Evolutionary conservation across 2,329 filamentous ascomycete genomes (phyloP).

Genomic region (Beauveria rudraprayagi): DNA sequence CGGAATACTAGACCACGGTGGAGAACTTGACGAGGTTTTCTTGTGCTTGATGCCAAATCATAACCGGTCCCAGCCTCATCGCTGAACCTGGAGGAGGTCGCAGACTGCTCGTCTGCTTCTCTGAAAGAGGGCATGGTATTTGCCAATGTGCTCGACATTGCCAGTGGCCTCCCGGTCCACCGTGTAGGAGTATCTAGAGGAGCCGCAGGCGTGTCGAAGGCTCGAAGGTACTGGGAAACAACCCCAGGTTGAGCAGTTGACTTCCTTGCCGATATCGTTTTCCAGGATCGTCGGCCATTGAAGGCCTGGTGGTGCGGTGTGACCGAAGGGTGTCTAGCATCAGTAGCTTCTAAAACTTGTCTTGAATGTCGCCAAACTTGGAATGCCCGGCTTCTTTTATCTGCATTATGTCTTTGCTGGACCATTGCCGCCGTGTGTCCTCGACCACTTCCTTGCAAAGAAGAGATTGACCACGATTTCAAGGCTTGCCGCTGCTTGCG

Average conservation of each 20-base stretch:
- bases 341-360: slow-evolving; percentile 5
- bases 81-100: slow-evolving; percentile 13
- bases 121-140: slow-evolving; percentile 24
- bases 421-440: slow-evolving; percentile 29
- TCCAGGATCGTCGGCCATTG: slow-evolving; percentile 19
- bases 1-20: background rate
- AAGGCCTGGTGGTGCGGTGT: slow-evolving; percentile 2
- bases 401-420: slow-evolving; percentile 23
- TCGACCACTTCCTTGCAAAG: slow-evolving; percentile 29
- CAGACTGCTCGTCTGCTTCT: slow-evolving; percentile 22
- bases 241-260: background rate
- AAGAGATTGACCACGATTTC: slow-evolving; percentile 30
- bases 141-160: slow-evolving; percentile 25
- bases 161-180: slow-evolving; percentile 34
- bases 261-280: slow-evolving; percentile 10
- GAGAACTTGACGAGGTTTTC: background rate
- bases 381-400: slow-evolving; percentile 23
- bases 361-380: slow-evolving; percentile 24
- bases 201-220: slow-evolving; percentile 16
- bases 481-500: slow-evolving; percentile 25
- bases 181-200: slow-evolving; percentile 37
- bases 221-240: background rate
- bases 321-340: slow-evolving; percentile 1
- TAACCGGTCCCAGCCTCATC: slow-evolving; percentile 14
- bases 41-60: background rate